phyloP scores from a whole-genome alignment of 257 asterid genomes.

The Nicotiana sylvestris region DNA sequence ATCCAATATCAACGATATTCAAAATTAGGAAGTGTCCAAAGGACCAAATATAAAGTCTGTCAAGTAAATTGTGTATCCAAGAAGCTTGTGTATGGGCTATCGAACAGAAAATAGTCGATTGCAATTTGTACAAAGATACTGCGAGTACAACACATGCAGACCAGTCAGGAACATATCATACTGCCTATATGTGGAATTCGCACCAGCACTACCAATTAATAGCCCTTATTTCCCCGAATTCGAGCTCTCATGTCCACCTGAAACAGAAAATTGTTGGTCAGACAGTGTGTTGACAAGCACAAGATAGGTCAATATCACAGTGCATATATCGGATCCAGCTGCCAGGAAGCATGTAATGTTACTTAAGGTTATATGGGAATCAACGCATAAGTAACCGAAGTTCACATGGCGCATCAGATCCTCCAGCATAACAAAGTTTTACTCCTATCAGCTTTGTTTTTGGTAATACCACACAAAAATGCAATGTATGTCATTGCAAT shows the following conservation, averaged over 20 bases:
- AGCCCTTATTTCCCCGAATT: slow-evolving; percentile 93
- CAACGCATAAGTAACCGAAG: neutral
- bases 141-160: slow-evolving; percentile 13
- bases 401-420: neutral
- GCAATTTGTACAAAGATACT: slow-evolving; percentile 10
- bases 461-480: neutral
- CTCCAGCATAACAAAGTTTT: neutral
- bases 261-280: slow-evolving; percentile 8
- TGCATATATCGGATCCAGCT: neutral
- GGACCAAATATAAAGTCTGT: neutral
- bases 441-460: neutral
- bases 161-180: neutral
- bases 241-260: slow-evolving; percentile 98
- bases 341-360: neutral
- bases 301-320: slow-evolving; percentile 3
- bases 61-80: neutral
- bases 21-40: neutral
- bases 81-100: neutral
- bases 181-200: neutral
- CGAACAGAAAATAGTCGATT: neutral
- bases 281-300: neutral
- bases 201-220: slow-evolving; percentile 26
- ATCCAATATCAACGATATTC: neutral
- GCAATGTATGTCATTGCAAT: neutral
- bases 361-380: neutral